Evolutionary conservation across 2,329 filamentous ascomycete species (phyloP), one percentile per base, ranked within the genome.

Genomic region (Ophiostoma sp.): DNA sequence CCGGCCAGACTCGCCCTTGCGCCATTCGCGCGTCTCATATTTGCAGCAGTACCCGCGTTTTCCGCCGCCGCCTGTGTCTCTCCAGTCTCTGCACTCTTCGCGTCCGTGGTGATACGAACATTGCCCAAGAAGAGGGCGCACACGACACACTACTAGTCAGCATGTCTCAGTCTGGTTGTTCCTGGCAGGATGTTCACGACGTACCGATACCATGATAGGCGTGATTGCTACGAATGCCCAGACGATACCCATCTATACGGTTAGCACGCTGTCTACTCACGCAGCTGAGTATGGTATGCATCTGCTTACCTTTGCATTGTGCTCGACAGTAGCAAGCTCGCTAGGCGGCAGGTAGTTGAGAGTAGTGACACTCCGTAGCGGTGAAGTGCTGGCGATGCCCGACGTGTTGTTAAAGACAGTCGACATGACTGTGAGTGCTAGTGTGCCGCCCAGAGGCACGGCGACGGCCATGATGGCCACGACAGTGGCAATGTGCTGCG

Each of bases 401-500:
- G 73, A 74, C 47, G 4, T 75, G 70, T 90, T 90, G 74, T 89
- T 89, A 75, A 90, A 90, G 1, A 90, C 87, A 8, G 84, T 82
- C 14, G 86, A 83, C 88, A 90, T 90, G 73, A 90, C 81, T 0
- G 87, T 88, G 63, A 90, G 79, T 0, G 84, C 84, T 2, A 90
- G 76, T 0, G 87, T 89, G 12, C 88, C 87, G 3, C 89, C 88
- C 38, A 91, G 83, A 0, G 86, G 85, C 16, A 84, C 69, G 2
- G 86, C 81, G 67, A 90, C 85, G 0, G 82, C 80, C 75, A 88
- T 81, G 9, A 90, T 74, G 0, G 83, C 85, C 68, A 88, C 82
- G 3, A 89, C 84, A 0, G 83, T 79, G 0, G 87, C 82, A 12
- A 89, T 83, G 41, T 82, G 77, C 4, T 81, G 76, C 0, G 84